phyloP scores from a whole-genome alignment of 2,329 filamentous ascomycete species.

The Talaromyces piceae region DNA sequence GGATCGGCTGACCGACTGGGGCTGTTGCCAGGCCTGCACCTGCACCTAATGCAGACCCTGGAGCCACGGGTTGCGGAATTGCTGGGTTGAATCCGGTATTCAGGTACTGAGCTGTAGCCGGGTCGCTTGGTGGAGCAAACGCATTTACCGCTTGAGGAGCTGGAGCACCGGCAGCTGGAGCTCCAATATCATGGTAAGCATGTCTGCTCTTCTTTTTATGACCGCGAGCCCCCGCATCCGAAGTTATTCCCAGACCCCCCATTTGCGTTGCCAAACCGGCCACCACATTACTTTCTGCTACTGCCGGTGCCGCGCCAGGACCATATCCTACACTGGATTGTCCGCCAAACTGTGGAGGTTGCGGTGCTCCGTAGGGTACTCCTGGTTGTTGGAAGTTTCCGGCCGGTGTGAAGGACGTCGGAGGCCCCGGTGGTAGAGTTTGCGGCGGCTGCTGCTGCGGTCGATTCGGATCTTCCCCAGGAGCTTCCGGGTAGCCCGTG shows the following conservation, averaged over 20 bases:
- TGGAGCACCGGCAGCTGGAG: slow-evolving; percentile 53
- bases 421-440: slow-evolving; percentile 36
- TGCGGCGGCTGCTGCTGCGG: slow-evolving; percentile 44
- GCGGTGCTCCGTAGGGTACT: slow-evolving; percentile 26
- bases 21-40: slow-evolving; percentile 14
- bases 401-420: slow-evolving; percentile 19
- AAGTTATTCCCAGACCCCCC: slow-evolving; percentile 64
- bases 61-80: slow-evolving; percentile 23
- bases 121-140: slow-evolving; percentile 30
- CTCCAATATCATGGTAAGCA: slow-evolving; percentile 80
- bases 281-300: slow-evolving; percentile 26
- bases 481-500: slow-evolving; percentile 26
- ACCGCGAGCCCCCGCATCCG: slow-evolving; percentile 38
- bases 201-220: slow-evolving; percentile 89
- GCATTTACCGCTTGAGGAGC: slow-evolving; percentile 46
- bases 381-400: slow-evolving; percentile 28
- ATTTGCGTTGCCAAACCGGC: slow-evolving; percentile 56
- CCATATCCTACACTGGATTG: slow-evolving; percentile 22
- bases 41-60: slow-evolving; percentile 19
- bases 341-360: slow-evolving; percentile 19
- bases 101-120: slow-evolving; percentile 51
- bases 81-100: slow-evolving; percentile 47
- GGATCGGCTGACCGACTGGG: slow-evolving; percentile 13
- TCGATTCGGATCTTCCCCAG: slow-evolving; percentile 48
- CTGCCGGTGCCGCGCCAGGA: slow-evolving; percentile 17